Conservation (phyloP, 23 red algal species). For the Pyropia haitanensis region DNA sequence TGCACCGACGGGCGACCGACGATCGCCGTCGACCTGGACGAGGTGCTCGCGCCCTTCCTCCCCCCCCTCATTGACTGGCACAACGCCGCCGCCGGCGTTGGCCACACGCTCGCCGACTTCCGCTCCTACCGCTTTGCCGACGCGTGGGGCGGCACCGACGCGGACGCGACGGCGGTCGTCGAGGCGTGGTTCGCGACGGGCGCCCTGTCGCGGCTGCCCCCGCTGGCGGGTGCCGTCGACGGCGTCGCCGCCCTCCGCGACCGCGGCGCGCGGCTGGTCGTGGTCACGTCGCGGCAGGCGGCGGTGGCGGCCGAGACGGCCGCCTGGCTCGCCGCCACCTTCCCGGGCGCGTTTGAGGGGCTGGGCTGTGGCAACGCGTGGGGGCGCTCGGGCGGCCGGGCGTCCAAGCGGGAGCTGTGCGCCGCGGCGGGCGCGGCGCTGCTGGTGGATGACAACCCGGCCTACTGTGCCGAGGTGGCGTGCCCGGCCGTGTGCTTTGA, state of each 20-base stretch:
- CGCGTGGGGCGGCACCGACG: slow-evolving; percentile 82
- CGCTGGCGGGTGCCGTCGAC: slow-evolving; percentile 58
- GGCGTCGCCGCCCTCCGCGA: slow-evolving; percentile 26
- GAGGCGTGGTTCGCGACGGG: slow-evolving; percentile 55
- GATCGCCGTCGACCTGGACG: slow-evolving; percentile 68
- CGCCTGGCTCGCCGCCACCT: slow-evolving; percentile 45
- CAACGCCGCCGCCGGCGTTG: slow-evolving; percentile 8
- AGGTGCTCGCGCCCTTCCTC: slow-evolving; percentile 53
- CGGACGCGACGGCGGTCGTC: slow-evolving; percentile 42
- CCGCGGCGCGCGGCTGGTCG: slow-evolving; percentile 37
- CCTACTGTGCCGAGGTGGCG: slow-evolving; percentile 25
- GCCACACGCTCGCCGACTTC: neutral
- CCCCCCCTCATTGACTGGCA: slow-evolving; percentile 34
- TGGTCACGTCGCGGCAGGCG: slow-evolving; percentile 77
- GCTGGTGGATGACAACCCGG: slow-evolving; percentile 64
- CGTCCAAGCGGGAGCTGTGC: slow-evolving; percentile 62
- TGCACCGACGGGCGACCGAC: slow-evolving; percentile 4
- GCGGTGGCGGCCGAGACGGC: slow-evolving; percentile 48
- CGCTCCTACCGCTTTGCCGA: slow-evolving; percentile 20
- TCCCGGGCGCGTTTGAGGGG: slow-evolving; percentile 27
- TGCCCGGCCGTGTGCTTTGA: slow-evolving; percentile 54
- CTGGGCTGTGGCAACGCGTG: slow-evolving; percentile 77
- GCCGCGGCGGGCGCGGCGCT: slow-evolving; percentile 33
- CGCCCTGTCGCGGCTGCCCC: slow-evolving; percentile 33
- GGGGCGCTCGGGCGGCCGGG: slow-evolving; percentile 28